phyloP scores from a whole-genome alignment of 768 basidiomycete species.

The Asterophora lycoperdoides region DNA sequence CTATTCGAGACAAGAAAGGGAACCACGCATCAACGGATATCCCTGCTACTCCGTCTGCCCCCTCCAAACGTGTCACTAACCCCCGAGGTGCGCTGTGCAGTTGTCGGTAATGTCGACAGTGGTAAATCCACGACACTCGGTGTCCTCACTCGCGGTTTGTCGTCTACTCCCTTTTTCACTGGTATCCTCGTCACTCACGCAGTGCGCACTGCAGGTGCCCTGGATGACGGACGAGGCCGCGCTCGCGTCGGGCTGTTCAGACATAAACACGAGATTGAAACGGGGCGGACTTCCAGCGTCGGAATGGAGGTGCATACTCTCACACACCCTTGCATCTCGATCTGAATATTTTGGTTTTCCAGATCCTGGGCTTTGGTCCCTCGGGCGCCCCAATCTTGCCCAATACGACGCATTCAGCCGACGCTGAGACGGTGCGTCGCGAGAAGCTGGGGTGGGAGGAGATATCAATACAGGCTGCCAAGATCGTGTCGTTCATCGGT shows the following conservation, averaged over 20 bases:
- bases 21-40: slow-evolving; percentile 45
- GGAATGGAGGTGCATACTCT: slow-evolving; percentile 83
- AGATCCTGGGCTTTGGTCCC: slow-evolving; percentile 88
- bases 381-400: slow-evolving; percentile 79
- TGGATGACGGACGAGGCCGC: slow-evolving; percentile 79
- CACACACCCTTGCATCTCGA: neutral
- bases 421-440: slow-evolving; percentile 61
- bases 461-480: slow-evolving; percentile 82
- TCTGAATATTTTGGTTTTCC: neutral
- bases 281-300: slow-evolving; percentile 90
- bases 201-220: slow-evolving; percentile 42
- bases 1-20: slow-evolving; percentile 42
- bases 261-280: slow-evolving; percentile 97
- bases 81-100: slow-evolving; percentile 93
- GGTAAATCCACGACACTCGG: slow-evolving; percentile 95
- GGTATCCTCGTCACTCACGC: slow-evolving; percentile 9
- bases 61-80: slow-evolving; percentile 70
- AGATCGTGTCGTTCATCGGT: slow-evolving; percentile 94
- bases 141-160: slow-evolving; percentile 85
- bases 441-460: slow-evolving; percentile 97
- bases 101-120: slow-evolving; percentile 92
- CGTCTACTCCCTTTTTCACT: slow-evolving; percentile 1
- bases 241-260: slow-evolving; percentile 88
- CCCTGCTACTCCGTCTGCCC: slow-evolving; percentile 68
- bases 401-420: slow-evolving; percentile 47